A percentile compares a stretch with the other conserved stretches of the same genome.
These are phyloP conservation scores for Globisporangium nagaii DNA, from an alignment of 352 stramenopile genomes.

Conservation along the genomic window DNA sequence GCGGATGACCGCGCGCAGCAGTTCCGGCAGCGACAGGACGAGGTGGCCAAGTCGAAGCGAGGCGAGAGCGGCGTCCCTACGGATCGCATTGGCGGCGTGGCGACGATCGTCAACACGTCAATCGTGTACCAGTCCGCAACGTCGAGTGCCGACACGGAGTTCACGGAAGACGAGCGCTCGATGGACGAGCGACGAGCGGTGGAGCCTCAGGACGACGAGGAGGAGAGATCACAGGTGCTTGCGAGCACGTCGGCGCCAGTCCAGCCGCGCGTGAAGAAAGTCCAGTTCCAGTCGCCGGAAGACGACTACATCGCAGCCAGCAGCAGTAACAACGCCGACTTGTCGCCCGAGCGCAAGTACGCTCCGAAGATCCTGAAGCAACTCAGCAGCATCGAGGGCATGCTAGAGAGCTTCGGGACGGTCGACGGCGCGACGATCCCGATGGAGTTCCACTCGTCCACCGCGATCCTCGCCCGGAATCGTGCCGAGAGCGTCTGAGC, in stretches of 20 bases:
- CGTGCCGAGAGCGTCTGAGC: not conserved
- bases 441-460: not conserved
- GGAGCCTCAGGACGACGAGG: not conserved
- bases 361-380: conserved; percentile 15
- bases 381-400: conserved; percentile 16
- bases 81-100: conserved; percentile 4
- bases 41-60: not conserved
- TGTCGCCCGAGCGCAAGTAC: conserved; percentile 30
- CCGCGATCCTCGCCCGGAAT: conserved; percentile 1
- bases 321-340: not conserved
- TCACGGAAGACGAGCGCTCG: conserved; percentile 24
- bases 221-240: not conserved
- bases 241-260: not conserved
- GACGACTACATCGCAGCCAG: not conserved
- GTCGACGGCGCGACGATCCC: not conserved
- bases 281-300: not conserved
- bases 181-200: not conserved
- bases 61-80: not conserved
- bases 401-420: conserved; percentile 14
- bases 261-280: conserved; percentile 7
- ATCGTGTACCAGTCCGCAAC: conserved; percentile 11
- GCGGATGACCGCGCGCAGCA: not conserved
- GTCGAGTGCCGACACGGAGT: conserved; percentile 23
- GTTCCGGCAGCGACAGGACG: conserved; percentile 2
- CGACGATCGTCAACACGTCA: conserved; percentile 15